These are phyloP conservation scores for Mallotus nudiflorus DNA, from an alignment of 345 rosid species.

Conservation along the genomic window DNA sequence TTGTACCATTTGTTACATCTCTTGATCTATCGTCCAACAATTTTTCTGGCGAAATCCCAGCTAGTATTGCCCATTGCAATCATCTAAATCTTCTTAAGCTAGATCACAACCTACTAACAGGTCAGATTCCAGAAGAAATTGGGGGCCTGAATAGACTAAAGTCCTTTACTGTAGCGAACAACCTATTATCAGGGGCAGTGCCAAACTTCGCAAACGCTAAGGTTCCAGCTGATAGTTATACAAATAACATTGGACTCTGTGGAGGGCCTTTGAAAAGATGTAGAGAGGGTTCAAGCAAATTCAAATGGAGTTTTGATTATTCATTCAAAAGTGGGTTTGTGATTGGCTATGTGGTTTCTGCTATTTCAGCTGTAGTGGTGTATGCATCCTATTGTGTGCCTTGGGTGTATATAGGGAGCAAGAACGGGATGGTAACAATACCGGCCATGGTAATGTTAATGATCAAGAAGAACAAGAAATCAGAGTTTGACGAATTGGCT, in stretches of 20 bases:
- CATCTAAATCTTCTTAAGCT: conserved; percentile 24
- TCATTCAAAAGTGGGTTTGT: conserved; percentile 12
- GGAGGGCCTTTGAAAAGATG: neutral
- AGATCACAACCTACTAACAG: conserved; percentile 20
- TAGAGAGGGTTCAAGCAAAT: neutral
- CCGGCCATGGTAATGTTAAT: neutral
- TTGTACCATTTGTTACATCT: neutral
- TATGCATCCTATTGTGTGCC: conserved; percentile 5
- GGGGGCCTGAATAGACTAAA: conserved; percentile 14
- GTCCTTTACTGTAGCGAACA: conserved; percentile 25
- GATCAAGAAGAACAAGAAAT: neutral
- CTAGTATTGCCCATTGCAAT: conserved; percentile 11
- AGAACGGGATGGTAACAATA: neutral
- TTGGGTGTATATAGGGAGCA: neutral
- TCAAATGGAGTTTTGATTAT: neutral
- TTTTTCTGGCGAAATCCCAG: conserved; percentile 36
- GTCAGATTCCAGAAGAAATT: conserved; percentile 25
- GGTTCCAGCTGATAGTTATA: neutral
- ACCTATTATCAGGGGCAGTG: conserved; percentile 25
- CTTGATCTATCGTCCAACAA: conserved; percentile 32
- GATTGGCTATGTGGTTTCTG: conserved; percentile 2
- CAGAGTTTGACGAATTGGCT: neutral
- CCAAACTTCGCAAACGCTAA: neutral
- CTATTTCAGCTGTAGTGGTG: neutral
- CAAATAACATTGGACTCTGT: conserved; percentile 22